Conservation (phyloP, 148 eudicot genomes). For the Nepenthes mirabilis region DNA sequence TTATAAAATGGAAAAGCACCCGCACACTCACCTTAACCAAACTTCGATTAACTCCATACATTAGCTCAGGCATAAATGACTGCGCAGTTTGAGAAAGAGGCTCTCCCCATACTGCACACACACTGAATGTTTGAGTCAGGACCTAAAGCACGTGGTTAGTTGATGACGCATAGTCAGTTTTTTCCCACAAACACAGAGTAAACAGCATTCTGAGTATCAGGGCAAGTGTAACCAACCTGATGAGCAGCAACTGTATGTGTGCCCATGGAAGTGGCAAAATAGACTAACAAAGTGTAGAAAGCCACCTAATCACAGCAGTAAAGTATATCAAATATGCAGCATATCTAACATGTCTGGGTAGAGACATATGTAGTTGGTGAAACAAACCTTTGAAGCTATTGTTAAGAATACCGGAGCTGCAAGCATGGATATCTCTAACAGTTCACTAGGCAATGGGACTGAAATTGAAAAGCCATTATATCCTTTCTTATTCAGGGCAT, state of each 20-base stretch:
- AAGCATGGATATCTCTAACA: conserved; percentile 50
- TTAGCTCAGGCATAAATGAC: conserved; percentile 93
- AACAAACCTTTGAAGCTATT: conserved; percentile 78
- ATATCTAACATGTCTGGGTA: neutral
- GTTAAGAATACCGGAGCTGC: conserved; percentile 88
- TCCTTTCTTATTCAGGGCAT: conserved; percentile 70
- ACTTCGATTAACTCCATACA: conserved; percentile 74
- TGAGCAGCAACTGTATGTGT: conserved; percentile 88
- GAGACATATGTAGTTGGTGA: neutral
- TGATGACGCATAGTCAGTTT: neutral
- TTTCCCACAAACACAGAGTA: neutral
- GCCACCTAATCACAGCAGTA: conserved; percentile 34
- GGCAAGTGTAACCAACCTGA: conserved; percentile 41
- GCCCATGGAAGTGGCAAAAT: conserved; percentile 92
- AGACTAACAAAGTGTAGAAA: conserved; percentile 71
- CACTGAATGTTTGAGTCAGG: conserved; percentile 62
- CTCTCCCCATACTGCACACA: conserved; percentile 89
- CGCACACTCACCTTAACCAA: conserved; percentile 42
- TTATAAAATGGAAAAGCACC: neutral
- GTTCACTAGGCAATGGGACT: conserved; percentile 55
- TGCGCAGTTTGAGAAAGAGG: conserved; percentile 98
- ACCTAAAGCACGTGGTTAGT: conserved; percentile 30
- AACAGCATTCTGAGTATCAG: neutral
- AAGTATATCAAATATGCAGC: neutral
- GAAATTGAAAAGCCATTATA: conserved; percentile 60